Evolutionary conservation across 2,329 filamentous ascomycete species (phyloP), one percentile per base, ranked within the genome.

Genomic region (Pyrenophora graminea): DNA sequence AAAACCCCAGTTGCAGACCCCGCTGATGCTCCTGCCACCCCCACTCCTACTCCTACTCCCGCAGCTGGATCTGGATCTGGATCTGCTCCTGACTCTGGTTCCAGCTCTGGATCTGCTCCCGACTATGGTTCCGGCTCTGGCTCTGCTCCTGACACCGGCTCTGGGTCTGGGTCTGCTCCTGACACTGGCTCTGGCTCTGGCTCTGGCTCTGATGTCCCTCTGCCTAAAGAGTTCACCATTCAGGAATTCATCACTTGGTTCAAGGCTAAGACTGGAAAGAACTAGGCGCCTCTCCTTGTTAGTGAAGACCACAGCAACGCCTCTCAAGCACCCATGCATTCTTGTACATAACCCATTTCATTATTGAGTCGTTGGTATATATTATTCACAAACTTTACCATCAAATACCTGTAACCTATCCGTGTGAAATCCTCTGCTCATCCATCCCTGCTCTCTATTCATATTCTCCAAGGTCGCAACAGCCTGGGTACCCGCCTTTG

Each of bases 231-330:
- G 43, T 67, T 66, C 57, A 67, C 64, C 10, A 58, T 67, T 39
- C 54, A 61, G 51, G 51, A 68, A 34, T 61, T 68, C 54, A 55
- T 68, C 39, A 59, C 63, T 5, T 69, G 63, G 64, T 52, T 67
- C 39, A 61, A 56, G 61, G 58, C 56, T 2, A 64, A 60, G 43
- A 40, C 40, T 15, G 45, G 39, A 34, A 43, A 44, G 45, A 52
- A 52, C 33, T 48, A 38, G 56, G 39, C 30, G 19, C 13, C 13
- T n/a, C 1, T 10, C 6, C 8, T 25, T 56, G 42, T 45, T 41
- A 31, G 12, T 12, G 15, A 32, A 18, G 10, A 8, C 12, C 1
- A 7, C 9, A 31, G 37, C 51, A 30, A 19, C 23, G 8, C 27
- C 12, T 13, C 27, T 30, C 27, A 30, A 30, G 27, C 27, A 30